These are phyloP conservation scores for Aspergillus carlsbadensis DNA, from an alignment of 495 filamentous ascomycete genomes.

Conservation along the genomic window DNA sequence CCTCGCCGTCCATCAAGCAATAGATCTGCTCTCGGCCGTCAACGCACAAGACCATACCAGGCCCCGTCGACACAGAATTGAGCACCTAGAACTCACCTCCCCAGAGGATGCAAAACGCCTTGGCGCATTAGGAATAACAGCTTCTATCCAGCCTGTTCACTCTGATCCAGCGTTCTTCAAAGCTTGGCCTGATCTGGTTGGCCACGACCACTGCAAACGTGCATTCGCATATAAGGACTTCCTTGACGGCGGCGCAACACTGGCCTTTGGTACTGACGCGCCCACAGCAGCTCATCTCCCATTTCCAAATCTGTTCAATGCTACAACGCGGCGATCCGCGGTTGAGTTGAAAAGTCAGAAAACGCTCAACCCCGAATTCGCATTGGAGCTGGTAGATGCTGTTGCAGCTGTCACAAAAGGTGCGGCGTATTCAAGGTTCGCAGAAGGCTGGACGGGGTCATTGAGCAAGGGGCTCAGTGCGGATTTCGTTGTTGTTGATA, in stretches of 20 bases:
- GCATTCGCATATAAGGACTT: constrained; percentile 62
- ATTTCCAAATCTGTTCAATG: constrained; percentile 54
- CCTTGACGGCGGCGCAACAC: constrained; percentile 47
- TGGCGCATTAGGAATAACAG: constrained; percentile 55
- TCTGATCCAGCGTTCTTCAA: constrained; percentile 58
- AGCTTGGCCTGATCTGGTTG: constrained; percentile 56
- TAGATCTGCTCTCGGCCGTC: constrained; percentile 45
- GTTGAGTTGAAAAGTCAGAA: constrained; percentile 42
- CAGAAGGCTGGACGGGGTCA: constrained; percentile 50
- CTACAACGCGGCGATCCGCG: constrained; percentile 52
- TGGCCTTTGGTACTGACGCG: constrained; percentile 58
- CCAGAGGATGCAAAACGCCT: constrained; percentile 52
- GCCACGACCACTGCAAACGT: constrained; percentile 47
- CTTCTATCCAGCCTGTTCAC: constrained; percentile 61
- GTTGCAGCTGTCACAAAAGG: constrained; percentile 52
- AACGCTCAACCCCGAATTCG: constrained; percentile 52
- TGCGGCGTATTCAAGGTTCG: constrained; percentile 56
- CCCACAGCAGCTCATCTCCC: constrained; percentile 55
- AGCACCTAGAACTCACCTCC: constrained; percentile 58
- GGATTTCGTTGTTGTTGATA: constrained; percentile 59
- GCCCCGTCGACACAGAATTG: constrained; percentile 50
- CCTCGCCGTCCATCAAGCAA: constrained; percentile 51
- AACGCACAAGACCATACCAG: neutral
- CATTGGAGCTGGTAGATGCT: constrained; percentile 47
- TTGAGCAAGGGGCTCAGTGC: constrained; percentile 47